Evolutionary conservation across 2,329 filamentous ascomycete genomes (phyloP), one percentile per base, ranked within the genome.

Genomic region (Cladosporium sp.): DNA sequence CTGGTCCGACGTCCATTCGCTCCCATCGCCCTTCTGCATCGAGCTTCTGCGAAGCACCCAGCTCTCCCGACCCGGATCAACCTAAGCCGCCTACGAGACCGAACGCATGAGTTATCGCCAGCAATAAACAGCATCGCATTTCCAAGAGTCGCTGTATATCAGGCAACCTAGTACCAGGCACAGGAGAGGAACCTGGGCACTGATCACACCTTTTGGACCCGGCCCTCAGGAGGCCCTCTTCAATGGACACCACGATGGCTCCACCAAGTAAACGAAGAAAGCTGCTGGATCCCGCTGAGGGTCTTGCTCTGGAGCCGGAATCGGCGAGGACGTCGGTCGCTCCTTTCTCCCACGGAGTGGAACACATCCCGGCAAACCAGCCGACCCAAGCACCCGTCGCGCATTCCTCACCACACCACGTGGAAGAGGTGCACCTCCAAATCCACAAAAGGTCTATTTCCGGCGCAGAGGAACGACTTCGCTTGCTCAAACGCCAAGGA

Each of bases 1-100:
- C 60, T 60, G 58, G 61, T 66, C 66, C 67, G 65, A 61, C 65
- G 66, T 69, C 64, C 68, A 63, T 58, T 70, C 68, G 67, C 67
- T 69, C 58, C 61, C 58, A 36, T 43, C 60, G 43, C 43, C 47
- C 30, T 50, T 51, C 47, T 55, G 38, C 57, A 37, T 51, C 60
- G 61, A 65, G 56, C 66, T 64, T 66, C 64, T 65, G 65, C 63
- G 65, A 66, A 64, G 61, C 60, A 60, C 39, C 64, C 62, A 62
- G 15, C 59, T 63, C 63, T 28, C 54, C 63, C 64, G 42, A 34
- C 55, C 39, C 39, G 34, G 39, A 17, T 25, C 51, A 49, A 28
- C 51, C 28, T 22, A 30, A 56, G 19, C 20, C 30, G 47, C 34
- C 42, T 28, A 43, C 25, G 15, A 43, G 40, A 43, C 19, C 19